These are phyloP conservation scores for Flaveria robusta DNA, from an alignment of 129 eudicot species.

Conservation along the genomic window DNA sequence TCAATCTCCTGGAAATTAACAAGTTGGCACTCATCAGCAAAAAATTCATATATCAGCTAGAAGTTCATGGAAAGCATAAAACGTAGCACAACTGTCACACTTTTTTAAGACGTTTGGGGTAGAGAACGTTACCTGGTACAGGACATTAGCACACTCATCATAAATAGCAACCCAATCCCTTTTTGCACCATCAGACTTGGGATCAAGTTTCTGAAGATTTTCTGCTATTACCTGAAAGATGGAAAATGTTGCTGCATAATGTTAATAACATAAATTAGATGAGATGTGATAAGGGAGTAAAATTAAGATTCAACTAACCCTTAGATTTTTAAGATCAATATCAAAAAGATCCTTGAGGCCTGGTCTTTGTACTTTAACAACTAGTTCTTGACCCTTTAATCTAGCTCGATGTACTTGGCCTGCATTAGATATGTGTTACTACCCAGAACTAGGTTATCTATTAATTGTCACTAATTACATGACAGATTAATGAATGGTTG, in stretches of 20 bases:
- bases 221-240: constrained; percentile 83
- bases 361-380: constrained; percentile 97
- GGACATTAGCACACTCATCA: constrained; percentile 97
- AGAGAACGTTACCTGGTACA: constrained; percentile 69
- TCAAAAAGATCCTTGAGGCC: constrained; percentile 96
- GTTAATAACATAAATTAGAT: not conserved
- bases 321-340: constrained; percentile 91
- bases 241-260: not conserved
- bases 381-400: constrained; percentile 81
- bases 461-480: constrained; percentile 18
- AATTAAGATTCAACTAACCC: constrained; percentile 47
- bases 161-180: constrained; percentile 99
- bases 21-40: constrained; percentile 10
- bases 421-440: constrained; percentile 32
- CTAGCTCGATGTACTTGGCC: constrained; percentile 99
- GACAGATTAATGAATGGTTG: not conserved
- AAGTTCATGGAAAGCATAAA: not conserved
- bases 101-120: not conserved
- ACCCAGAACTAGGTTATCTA: constrained; percentile 17
- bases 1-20: constrained; percentile 77
- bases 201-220: constrained; percentile 97
- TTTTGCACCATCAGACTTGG: constrained; percentile 98
- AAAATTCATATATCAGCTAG: constrained; percentile 15
- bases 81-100: constrained; percentile 1
- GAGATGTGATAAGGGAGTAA: not conserved